Evolutionary conservation across 1,284 basidiomycete species (phyloP).

Genomic region (Cerrena zonata): DNA sequence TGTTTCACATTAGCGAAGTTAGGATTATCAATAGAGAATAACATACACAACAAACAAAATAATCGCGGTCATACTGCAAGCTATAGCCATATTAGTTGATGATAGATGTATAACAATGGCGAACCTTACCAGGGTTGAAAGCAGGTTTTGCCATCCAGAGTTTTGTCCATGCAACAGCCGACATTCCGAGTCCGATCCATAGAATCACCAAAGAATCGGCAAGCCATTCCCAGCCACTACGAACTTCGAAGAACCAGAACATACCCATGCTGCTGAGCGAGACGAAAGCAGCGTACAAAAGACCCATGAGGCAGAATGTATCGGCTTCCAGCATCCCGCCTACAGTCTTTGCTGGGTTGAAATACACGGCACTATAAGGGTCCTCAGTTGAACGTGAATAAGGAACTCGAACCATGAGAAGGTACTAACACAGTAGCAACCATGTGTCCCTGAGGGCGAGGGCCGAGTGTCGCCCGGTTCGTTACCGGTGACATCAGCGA

Average conservation of each 20-base stretch:
- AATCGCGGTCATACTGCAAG: constrained; percentile 87
- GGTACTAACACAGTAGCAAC: constrained; percentile 69
- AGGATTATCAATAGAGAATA: background rate
- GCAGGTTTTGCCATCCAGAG: constrained; percentile 85
- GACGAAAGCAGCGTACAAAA: constrained; percentile 70
- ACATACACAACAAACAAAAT: constrained; percentile 79
- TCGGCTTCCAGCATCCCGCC: constrained; percentile 91
- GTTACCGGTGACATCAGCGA: constrained; percentile 62
- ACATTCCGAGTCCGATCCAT: constrained; percentile 83
- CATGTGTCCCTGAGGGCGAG: constrained; percentile 79
- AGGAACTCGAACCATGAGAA: background rate
- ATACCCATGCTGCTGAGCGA: constrained; percentile 71
- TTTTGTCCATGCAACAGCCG: constrained; percentile 79
- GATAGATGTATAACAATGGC: background rate
- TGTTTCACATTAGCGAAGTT: constrained; percentile 6
- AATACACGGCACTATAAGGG: constrained; percentile 64
- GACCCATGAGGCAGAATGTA: constrained; percentile 67
- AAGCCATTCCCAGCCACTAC: constrained; percentile 63
- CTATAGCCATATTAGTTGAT: no score
- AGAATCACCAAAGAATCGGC: constrained; percentile 64
- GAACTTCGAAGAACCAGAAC: constrained; percentile 72
- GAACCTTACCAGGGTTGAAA: constrained; percentile 77
- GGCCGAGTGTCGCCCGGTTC: constrained; percentile 50
- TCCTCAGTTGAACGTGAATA: constrained; percentile 1
- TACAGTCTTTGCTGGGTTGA: constrained; percentile 79